Evolutionary conservation across 2,329 filamentous ascomycete genomes (phyloP).

Genomic region (Mollisiaceae sp.): DNA sequence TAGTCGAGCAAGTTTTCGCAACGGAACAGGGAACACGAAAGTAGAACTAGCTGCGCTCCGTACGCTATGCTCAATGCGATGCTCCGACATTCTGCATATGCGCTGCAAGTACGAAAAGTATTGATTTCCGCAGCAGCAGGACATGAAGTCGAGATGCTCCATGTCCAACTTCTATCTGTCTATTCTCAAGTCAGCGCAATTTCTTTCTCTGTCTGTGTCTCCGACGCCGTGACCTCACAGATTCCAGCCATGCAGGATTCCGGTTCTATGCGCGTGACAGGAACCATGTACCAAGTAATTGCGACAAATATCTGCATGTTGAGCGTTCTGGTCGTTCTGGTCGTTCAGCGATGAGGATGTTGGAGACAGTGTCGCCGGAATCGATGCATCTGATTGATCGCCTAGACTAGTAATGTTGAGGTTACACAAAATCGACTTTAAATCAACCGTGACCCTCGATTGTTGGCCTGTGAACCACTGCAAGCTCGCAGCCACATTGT

Average conservation of each 20-base stretch:
- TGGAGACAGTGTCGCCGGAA: constrained; percentile 12
- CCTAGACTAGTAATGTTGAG: constrained; percentile 17
- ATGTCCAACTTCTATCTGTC: not conserved
- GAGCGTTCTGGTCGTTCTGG: not conserved
- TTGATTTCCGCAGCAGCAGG: not conserved
- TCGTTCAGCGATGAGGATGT: constrained; percentile 7
- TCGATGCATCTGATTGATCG: constrained; percentile 14
- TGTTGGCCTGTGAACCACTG: constrained; percentile 10
- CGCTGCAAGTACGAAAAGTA: not conserved
- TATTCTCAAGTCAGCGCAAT: not conserved
- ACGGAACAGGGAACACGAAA: not conserved
- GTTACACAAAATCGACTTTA: constrained; percentile 26
- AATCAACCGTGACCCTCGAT: constrained; percentile 17
- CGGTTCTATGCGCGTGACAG: constrained; percentile 19
- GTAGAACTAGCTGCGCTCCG: too few species aligned
- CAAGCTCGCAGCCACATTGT: constrained; percentile 9
- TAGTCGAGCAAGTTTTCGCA: not conserved
- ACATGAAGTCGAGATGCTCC: not conserved
- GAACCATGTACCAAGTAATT: not conserved
- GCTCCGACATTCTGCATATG: not conserved
- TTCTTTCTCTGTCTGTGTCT: not conserved
- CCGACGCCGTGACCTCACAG: not conserved
- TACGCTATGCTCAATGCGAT: not conserved
- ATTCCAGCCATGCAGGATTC: constrained; percentile 18
- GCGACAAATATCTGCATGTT: constrained; percentile 3